Base-by-base conservation (phyloP, 2,329 filamentous ascomycete genomes). In the Botrytis tulipae region DNA sequence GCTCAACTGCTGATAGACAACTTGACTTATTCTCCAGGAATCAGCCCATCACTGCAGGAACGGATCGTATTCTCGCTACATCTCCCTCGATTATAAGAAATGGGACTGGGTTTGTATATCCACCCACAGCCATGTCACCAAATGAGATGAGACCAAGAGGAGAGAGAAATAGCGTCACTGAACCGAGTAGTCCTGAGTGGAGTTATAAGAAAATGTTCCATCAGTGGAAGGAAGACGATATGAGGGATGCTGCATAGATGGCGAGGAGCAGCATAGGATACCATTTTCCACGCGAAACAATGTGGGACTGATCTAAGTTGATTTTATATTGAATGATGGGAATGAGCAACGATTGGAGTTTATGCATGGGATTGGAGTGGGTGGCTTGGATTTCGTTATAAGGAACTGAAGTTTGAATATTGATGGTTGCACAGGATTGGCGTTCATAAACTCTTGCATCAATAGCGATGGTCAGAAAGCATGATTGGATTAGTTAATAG, bases 1-100 rank as follows among this genome's bases (percentile, higher is more conserved):
- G 35, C 6, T 67, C 35, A 5, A 68, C 9, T 2, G 18, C n/a
- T 14, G 54, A 73, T 16, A 71, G 69, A 8, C 74, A 75, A 12
- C 44, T 79, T 29, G 79, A 80, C 75, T 76, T 78, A 61, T 80
- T 80, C 74, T 78, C 78, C 1, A 69, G 61, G 25, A 78, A 73
- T 51, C 79, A 81, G 60, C 80, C 78, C 2, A 73, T 80, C 22
- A 80, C 80, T 29, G 61, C 76, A 12, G 71, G 70, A 22, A 76
- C 78, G 7, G 80, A 80, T 70, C 77, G 76, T 20, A 73, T 81
- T 46, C 76, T 81, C 14, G 79, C 79, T 18, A 80, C 79, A 4
- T 77, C 76, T 35, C 79, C 79, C 22, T 74, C 76, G 0, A 54
- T 62, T 6, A 72, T 61, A 22, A 72, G 40, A 60, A 67, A 69